Conservation (phyloP, 2,329 filamentous ascomycete genomes). For the Dactylellina parvicollis region DNA sequence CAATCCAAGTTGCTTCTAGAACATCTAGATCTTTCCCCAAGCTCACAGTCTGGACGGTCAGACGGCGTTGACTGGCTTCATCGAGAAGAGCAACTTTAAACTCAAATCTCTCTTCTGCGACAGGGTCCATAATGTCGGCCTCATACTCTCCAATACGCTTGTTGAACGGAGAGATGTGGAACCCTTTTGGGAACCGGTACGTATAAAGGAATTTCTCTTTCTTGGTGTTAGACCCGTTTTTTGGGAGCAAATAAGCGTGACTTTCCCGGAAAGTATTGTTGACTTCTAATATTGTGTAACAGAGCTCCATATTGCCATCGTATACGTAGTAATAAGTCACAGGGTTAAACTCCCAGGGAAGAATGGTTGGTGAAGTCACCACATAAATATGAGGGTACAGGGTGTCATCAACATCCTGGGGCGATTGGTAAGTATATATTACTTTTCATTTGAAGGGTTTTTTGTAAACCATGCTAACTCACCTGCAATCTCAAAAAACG, state of each 20-base stretch:
- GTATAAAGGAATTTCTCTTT: slow-evolving; percentile 37
- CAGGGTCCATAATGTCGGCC: slow-evolving; percentile 64
- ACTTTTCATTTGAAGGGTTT: slow-evolving; percentile 46
- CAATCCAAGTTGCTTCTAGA: slow-evolving; percentile 49
- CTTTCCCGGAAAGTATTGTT: slow-evolving; percentile 81
- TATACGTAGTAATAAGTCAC: slow-evolving; percentile 85
- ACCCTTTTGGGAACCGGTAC: slow-evolving; percentile 68
- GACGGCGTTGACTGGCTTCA: slow-evolving; percentile 54
- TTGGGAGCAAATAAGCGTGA: slow-evolving; percentile 71
- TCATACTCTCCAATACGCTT: slow-evolving; percentile 64
- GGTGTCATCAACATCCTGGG: slow-evolving; percentile 69
- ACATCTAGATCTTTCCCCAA: slow-evolving; percentile 55
- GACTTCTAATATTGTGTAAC: slow-evolving; percentile 75
- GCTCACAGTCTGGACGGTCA: slow-evolving; percentile 56
- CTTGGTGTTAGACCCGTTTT: slow-evolving; percentile 58
- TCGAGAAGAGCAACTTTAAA: slow-evolving; percentile 56
- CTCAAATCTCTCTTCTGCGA: slow-evolving; percentile 59
- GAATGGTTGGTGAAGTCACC: slow-evolving; percentile 74
- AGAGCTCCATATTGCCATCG: slow-evolving; percentile 66
- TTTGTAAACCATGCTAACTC: slow-evolving; percentile 1
- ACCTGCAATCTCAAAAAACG: slow-evolving; percentile 69
- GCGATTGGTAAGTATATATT: neutral
- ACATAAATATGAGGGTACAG: slow-evolving; percentile 76
- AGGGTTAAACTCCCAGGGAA: slow-evolving; percentile 78
- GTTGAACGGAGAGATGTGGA: slow-evolving; percentile 81